phyloP scores from a whole-genome alignment of 202 grass and related monocot genomes.

The Setaria viridis region DNA sequence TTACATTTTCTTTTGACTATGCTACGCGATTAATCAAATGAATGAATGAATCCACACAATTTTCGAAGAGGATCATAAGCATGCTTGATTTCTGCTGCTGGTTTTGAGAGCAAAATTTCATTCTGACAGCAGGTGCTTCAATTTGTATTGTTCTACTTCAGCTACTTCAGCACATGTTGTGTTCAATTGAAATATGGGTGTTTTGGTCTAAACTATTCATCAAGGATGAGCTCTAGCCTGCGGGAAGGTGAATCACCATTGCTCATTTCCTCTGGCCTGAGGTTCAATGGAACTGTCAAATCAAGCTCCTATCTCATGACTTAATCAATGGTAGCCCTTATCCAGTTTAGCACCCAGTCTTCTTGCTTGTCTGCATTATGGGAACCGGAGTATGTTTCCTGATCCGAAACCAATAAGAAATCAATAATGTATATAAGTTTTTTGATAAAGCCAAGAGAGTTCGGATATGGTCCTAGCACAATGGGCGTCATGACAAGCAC shows the following conservation, averaged over 20 bases:
- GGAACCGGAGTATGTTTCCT: not conserved
- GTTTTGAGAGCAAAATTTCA: not conserved
- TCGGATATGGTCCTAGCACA: not conserved
- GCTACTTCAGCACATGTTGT: not conserved
- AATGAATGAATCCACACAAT: not conserved
- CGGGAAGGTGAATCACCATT: not conserved
- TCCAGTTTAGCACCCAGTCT: not conserved
- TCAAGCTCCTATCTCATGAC: conserved; percentile 7
- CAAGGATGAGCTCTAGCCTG: not conserved
- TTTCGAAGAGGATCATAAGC: not conserved
- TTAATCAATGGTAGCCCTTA: not conserved
- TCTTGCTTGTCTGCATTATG: not conserved
- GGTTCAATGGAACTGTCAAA: not conserved
- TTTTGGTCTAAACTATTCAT: not conserved
- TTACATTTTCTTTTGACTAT: conserved; percentile 13
- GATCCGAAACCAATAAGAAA: not conserved
- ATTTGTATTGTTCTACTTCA: not conserved
- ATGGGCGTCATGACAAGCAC: conserved; percentile 19
- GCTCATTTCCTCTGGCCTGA: not conserved
- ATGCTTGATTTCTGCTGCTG: not conserved
- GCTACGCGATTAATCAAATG: not conserved
- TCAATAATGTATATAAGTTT: not conserved
- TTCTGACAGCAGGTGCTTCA: not conserved
- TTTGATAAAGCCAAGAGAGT: not conserved
- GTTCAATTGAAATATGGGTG: not conserved